A percentile compares a stretch with the other conserved stretches of the same genome.
Evolutionary conservation across 1,139 yeast genomes (phyloP).

Genomic region (Lizanozyma gosingica): DNA sequence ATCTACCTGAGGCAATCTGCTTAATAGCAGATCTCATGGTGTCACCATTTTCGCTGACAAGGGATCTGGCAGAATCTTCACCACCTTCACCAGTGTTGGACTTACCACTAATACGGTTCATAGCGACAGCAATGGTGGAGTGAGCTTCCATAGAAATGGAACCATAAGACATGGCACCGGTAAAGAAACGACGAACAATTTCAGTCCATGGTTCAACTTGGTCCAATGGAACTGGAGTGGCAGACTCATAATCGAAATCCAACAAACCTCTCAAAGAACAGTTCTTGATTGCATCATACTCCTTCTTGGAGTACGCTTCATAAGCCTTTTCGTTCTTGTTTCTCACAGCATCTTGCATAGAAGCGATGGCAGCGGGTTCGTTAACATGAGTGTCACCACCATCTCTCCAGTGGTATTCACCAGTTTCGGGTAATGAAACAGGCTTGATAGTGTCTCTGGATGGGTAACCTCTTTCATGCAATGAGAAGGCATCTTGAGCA

Average conservation of each 20-base stretch:
- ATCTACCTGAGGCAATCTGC: conserved; percentile 96
- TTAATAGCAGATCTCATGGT: conserved; percentile 97
- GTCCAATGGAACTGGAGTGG: conserved; percentile 79
- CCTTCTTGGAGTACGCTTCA: conserved; percentile 81
- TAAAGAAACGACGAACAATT: conserved; percentile 91
- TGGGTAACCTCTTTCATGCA: conserved; percentile 92
- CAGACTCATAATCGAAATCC: conserved; percentile 72
- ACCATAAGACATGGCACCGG: conserved; percentile 99
- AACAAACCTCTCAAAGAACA: conserved; percentile 92
- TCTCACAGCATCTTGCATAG: conserved; percentile 93
- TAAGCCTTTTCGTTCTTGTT: conserved; percentile 92
- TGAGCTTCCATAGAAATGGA: conserved; percentile 98
- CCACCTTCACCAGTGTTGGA: conserved; percentile 99
- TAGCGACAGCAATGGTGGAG: conserved; percentile 94
- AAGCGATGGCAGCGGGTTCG: conserved; percentile 91
- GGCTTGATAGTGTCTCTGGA: conserved; percentile 64
- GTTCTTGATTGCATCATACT: conserved; percentile 82
- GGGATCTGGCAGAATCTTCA: conserved; percentile 90
- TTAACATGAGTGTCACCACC: conserved; percentile 96
- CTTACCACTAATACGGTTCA: conserved; percentile 96
- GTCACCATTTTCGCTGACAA: conserved; percentile 76
- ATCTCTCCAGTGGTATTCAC: conserved; percentile 98
- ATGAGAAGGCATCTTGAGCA: conserved; percentile 91
- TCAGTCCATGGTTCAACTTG: conserved; percentile 99
- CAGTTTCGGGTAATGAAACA: conserved; percentile 79